Percentiles rank a stretch among this genome's conserved stretches.
phyloP scores from a whole-genome alignment of 148 eudicot genomes.

The Vaccinium corymbosum region DNA sequence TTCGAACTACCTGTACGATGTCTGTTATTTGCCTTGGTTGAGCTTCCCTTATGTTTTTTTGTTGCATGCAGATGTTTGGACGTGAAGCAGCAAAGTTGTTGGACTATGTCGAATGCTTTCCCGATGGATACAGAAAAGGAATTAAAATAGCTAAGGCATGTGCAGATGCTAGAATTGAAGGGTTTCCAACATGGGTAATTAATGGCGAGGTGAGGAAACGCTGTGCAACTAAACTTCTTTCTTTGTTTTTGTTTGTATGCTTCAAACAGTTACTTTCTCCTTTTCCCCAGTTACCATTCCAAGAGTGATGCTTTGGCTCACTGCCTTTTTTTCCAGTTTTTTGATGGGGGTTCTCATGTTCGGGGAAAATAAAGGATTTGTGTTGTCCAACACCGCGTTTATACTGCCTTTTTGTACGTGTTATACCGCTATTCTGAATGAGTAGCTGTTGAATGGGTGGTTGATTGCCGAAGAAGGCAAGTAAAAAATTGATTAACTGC shows the following conservation, averaged over 20 bases:
- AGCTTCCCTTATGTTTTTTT: neutral
- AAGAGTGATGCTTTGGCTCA: neutral
- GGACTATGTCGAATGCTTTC: conserved; percentile 94
- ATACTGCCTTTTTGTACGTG: neutral
- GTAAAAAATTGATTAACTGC: neutral
- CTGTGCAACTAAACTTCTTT: conserved; percentile 1
- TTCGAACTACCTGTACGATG: neutral
- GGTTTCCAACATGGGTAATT: conserved; percentile 90
- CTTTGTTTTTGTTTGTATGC: neutral
- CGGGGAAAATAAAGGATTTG: neutral
- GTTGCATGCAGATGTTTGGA: conserved; percentile 69
- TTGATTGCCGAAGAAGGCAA: neutral
- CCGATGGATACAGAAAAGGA: conserved; percentile 70
- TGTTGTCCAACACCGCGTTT: neutral
- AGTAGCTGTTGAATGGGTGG: neutral
- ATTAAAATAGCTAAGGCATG: conserved; percentile 57
- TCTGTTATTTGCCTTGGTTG: neutral
- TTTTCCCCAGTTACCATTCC: neutral
- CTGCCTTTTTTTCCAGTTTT: neutral
- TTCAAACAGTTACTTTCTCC: neutral
- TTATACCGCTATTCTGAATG: neutral
- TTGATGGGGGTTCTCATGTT: neutral
- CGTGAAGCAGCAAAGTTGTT: conserved; percentile 72
- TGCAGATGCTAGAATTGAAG: conserved; percentile 54
- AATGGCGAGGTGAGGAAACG: conserved; percentile 64